Evolutionary conservation across 768 basidiomycete species (phyloP).

Genomic region (Hydnomerulius pinastri): DNA sequence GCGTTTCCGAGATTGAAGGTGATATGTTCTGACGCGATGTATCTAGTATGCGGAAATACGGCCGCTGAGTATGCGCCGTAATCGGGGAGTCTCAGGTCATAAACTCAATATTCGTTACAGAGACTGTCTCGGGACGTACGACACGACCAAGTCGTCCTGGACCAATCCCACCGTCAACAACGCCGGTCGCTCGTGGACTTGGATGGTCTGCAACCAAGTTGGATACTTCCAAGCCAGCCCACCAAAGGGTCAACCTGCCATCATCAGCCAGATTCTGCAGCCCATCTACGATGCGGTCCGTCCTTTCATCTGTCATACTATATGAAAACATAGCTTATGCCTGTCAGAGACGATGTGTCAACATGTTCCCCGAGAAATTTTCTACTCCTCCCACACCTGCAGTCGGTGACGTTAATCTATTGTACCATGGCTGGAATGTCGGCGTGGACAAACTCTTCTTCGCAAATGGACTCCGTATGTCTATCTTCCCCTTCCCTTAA

Average conservation of each 20-base stretch:
- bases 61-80: slow-evolving; percentile 48
- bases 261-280: slow-evolving; percentile 36
- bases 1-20: background rate
- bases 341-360: slow-evolving; percentile 64
- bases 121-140: slow-evolving; percentile 44
- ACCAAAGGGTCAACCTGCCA: slow-evolving; percentile 35
- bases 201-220: slow-evolving; percentile 76
- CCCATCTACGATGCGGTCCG: slow-evolving; percentile 31
- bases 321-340: background rate
- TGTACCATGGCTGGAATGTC: slow-evolving; percentile 67
- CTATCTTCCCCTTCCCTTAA: background rate
- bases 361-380: slow-evolving; percentile 67
- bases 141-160: slow-evolving; percentile 43
- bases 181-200: slow-evolving; percentile 61
- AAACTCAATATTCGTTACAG: slow-evolving; percentile 40
- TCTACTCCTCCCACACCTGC: slow-evolving; percentile 45
- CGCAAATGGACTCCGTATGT: slow-evolving; percentile 65
- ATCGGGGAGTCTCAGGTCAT: background rate
- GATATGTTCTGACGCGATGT: background rate
- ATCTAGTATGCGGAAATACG: slow-evolving; percentile 51
- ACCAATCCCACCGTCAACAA: slow-evolving; percentile 61
- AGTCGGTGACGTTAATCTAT: slow-evolving; percentile 43
- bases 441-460: slow-evolving; percentile 62
- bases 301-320: background rate
- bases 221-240: slow-evolving; percentile 50